Conservation (phyloP, 2,329 filamentous ascomycete species). For the Xylaria polymorpha region DNA sequence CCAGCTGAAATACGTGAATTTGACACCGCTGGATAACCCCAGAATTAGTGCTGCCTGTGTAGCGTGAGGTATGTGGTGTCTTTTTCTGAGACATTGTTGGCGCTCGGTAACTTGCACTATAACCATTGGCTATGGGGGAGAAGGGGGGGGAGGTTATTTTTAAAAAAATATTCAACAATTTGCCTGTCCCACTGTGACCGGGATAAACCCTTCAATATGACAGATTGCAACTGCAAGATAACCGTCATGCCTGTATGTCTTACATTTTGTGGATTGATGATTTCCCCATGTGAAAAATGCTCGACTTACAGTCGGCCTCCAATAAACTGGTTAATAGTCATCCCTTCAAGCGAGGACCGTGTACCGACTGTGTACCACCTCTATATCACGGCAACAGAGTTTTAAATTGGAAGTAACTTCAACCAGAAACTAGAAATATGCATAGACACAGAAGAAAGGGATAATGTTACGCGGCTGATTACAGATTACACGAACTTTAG, state of each 20-base stretch:
- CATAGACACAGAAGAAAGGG: too few relatives aligned
- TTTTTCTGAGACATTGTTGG: conserved; percentile 1
- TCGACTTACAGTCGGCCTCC: not conserved
- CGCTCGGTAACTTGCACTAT: not conserved
- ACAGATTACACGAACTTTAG: too few relatives aligned
- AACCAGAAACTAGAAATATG: too few relatives aligned
- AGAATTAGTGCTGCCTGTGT: not conserved
- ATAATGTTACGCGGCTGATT: too few relatives aligned
- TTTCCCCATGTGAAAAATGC: not conserved
- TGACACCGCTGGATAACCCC: not conserved
- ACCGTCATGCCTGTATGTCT: not conserved
- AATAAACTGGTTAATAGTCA: not conserved
- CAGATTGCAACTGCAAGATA: not conserved
- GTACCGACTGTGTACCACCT: too few relatives aligned
- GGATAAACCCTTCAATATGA: not conserved
- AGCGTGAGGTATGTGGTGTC: conserved; percentile 11
- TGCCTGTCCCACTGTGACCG: not conserved
- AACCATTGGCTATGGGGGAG: not conserved
- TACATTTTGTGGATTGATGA: not conserved
- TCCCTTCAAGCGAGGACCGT: not conserved
- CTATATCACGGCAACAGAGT: too few relatives aligned
- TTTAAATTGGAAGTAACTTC: too few relatives aligned
- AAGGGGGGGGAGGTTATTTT: not conserved
- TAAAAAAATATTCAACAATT: not conserved
- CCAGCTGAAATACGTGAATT: conserved; percentile 1